A percentile compares a stretch with the other conserved stretches of the same genome.
phyloP scores from a whole-genome alignment of 495 filamentous ascomycete species.

The Cercophora newfieldiana region DNA sequence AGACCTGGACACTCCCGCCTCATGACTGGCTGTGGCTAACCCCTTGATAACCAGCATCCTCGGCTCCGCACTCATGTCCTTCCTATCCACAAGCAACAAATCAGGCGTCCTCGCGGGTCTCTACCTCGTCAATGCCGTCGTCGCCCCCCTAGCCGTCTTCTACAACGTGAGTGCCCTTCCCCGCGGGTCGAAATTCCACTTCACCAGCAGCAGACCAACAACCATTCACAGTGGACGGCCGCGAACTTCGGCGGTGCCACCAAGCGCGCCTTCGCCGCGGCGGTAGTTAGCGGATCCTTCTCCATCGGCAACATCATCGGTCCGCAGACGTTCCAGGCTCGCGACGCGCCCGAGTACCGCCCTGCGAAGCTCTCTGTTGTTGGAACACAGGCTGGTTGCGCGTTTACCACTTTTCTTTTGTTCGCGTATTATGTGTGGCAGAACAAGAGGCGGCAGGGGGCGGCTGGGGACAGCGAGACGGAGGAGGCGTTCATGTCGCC shows the following conservation, averaged over 20 bases:
- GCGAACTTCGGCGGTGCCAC: constrained; percentile 41
- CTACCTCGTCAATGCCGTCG: constrained; percentile 63
- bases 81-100: constrained; percentile 45
- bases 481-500: constrained; percentile 34
- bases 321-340: constrained; percentile 64
- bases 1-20: neutral
- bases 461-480: constrained; percentile 21
- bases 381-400: constrained; percentile 38
- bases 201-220: neutral
- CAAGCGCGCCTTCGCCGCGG: constrained; percentile 45
- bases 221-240: constrained; percentile 30
- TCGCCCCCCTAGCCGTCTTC: constrained; percentile 49
- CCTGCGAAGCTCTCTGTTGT: constrained; percentile 64
- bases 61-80: constrained; percentile 61
- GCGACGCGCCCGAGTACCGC: constrained; percentile 59
- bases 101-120: constrained; percentile 60
- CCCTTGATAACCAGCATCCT: constrained; percentile 38
- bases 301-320: constrained; percentile 67
- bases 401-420: constrained; percentile 33
- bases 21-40: constrained; percentile 10
- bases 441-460: constrained; percentile 34
- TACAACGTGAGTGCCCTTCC: constrained; percentile 34
- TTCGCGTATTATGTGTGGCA: constrained; percentile 41
- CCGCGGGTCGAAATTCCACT: too few species aligned
- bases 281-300: constrained; percentile 59